Evolutionary conservation across 495 filamentous ascomycete genomes (phyloP).

Genomic region (Cryomyces minteri): DNA sequence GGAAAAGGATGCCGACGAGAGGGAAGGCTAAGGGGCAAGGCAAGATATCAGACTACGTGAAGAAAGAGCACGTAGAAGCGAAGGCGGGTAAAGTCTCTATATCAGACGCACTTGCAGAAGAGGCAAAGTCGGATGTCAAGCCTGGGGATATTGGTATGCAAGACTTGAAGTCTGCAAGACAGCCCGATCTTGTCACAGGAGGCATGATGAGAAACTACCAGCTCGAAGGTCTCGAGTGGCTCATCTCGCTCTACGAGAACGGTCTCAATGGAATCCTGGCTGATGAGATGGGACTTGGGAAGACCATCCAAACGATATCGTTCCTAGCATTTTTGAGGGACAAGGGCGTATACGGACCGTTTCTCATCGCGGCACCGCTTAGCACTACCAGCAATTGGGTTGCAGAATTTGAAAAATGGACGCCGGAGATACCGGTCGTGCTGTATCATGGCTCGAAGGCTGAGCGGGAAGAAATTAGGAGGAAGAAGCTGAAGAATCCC

Average conservation of each 20-base stretch:
- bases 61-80: constrained; percentile 35
- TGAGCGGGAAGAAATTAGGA: constrained; percentile 52
- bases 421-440: constrained; percentile 66
- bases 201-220: constrained; percentile 91
- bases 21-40: constrained; percentile 7
- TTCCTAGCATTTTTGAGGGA: constrained; percentile 80
- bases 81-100: constrained; percentile 32
- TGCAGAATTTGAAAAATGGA: constrained; percentile 85
- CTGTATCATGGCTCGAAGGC: constrained; percentile 75
- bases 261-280: constrained; percentile 89
- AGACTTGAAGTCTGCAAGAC: constrained; percentile 58
- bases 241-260: constrained; percentile 73
- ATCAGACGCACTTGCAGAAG: constrained; percentile 34
- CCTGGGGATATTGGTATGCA: constrained; percentile 52
- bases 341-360: constrained; percentile 70
- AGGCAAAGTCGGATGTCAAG: constrained; percentile 35
- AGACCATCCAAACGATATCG: constrained; percentile 87
- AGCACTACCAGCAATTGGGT: constrained; percentile 93
- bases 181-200: constrained; percentile 68
- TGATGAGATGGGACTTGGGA: constrained; percentile 95
- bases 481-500: constrained; percentile 40
- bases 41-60: constrained; percentile 37
- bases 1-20: constrained; percentile 1
- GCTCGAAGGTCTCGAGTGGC: constrained; percentile 85
- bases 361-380: constrained; percentile 74